Evolutionary conservation across 345 rosid genomes (phyloP).

Genomic region (Boechera stricta): DNA sequence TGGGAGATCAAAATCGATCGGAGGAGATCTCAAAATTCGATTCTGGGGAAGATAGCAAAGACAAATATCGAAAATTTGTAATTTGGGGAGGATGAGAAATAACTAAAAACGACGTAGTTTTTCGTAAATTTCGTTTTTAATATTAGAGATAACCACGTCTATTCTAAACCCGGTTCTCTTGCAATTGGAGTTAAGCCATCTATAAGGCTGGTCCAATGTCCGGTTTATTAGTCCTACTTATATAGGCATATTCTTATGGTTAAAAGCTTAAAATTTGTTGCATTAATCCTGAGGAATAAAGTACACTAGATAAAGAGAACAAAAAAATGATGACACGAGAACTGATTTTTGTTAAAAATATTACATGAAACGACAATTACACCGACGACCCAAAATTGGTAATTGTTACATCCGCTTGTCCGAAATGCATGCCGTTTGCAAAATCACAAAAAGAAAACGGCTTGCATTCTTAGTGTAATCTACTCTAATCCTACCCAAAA

Average conservation of each 20-base stretch:
- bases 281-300: not conserved
- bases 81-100: not conserved
- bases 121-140: not conserved
- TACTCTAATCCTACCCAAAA: conserved; percentile 30
- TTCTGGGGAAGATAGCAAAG: not conserved
- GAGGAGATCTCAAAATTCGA: not conserved
- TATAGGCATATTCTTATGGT: too few relatives aligned
- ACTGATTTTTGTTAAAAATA: not conserved
- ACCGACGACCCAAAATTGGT: conserved; percentile 49
- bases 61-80: not conserved
- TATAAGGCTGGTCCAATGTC: not conserved
- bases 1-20: not conserved
- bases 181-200: not conserved
- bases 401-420: conserved; percentile 52
- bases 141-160: not conserved
- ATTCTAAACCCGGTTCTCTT: not conserved
- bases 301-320: not conserved
- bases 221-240: not conserved
- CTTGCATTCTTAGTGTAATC: conserved; percentile 3
- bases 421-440: conserved; percentile 29
- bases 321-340: not conserved
- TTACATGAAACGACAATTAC: conserved; percentile 24
- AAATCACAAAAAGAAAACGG: conserved; percentile 25
- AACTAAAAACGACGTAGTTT: not conserved
- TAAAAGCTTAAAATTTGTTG: too few relatives aligned